phyloP scores from a whole-genome alignment of 176 grass and related monocot species.

The Metroxylon sagu region DNA sequence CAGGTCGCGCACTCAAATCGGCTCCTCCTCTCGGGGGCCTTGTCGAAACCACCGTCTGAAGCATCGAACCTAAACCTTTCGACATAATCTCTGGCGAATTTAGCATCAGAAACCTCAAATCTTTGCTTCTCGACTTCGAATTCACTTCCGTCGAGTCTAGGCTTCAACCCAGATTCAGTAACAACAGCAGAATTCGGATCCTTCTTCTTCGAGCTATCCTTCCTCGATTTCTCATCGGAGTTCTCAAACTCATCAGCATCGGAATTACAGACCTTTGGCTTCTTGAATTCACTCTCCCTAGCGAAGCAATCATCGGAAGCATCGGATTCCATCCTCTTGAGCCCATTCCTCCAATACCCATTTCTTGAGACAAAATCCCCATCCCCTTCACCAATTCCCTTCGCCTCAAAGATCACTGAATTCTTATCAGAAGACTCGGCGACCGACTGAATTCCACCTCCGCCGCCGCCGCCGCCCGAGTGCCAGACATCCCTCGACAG shows the following conservation, averaged over 20 bases:
- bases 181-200: constrained; percentile 5
- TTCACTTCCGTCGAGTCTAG: background rate
- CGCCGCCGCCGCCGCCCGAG: background rate
- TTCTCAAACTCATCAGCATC: too few relatives aligned
- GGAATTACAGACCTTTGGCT: background rate
- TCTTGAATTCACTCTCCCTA: constrained; percentile 8
- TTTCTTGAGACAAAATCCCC: constrained; percentile 8
- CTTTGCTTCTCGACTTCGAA: background rate
- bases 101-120: background rate
- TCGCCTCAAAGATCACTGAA: background rate
- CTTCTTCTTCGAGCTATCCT: too few relatives aligned
- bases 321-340: constrained; percentile 15
- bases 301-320: constrained; percentile 9
- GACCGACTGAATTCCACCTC: background rate
- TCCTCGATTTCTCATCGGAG: too few relatives aligned
- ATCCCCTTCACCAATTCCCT: constrained; percentile 10
- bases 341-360: background rate
- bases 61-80: constrained; percentile 11
- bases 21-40: constrained; percentile 3
- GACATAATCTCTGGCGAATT: background rate
- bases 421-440: constrained; percentile 7
- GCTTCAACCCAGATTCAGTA: background rate
- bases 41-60: background rate
- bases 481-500: constrained; percentile 17
- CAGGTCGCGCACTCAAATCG: constrained; percentile 24